Base-by-base conservation (phyloP, 176 grass and related monocot species). In the Oryza brachyantha region DNA sequence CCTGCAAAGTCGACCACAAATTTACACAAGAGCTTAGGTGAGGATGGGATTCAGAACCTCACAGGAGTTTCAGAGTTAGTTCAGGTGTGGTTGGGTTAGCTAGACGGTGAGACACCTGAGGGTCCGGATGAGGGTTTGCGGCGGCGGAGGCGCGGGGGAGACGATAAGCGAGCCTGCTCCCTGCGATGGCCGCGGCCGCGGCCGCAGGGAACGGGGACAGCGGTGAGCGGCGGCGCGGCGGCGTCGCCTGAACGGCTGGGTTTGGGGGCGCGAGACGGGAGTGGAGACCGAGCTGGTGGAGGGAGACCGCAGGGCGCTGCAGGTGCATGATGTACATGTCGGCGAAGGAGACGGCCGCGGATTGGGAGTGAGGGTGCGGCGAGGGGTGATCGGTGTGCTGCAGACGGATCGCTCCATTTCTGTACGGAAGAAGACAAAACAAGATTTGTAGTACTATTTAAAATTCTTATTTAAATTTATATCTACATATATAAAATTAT, bases 1-100 rank as follows among this genome's bases (percentile, higher is more conserved):
- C 88, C 85, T 91, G 57, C 31, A 80, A 61, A 79, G n/a, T 57
- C 16, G 5, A 61, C 19, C 34, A 29, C 3, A 14, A 64, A 27
- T 71, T 52, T 35, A n/a, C 13, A 35, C 34, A 37, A 61, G 13
- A 11, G 24, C 8, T 19, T 39, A 10, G 59, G 19, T 64, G 14
- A 39, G 59, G 35, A 13, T 50, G 29, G 8, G 43, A 37, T 67
- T 52, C 76, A 66, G 45, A 58, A 43, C 0, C 29, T 9, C 46
- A 50, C 5, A 50, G 14, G 14, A 52, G n/a, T 39, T 39, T 45
- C 42, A 43, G 16, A 27, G 4, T 32, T 32, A 32, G 5, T 64
- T 39, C 13, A 50, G 14, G 48, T 24, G 39, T 13, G 19, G 5
- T 61, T 45, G 26, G 26, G 24, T 41, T 31, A 29, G 64, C 3